These are phyloP conservation scores for Erodium maritimum DNA, from an alignment of 345 rosid species.

Conservation along the genomic window DNA sequence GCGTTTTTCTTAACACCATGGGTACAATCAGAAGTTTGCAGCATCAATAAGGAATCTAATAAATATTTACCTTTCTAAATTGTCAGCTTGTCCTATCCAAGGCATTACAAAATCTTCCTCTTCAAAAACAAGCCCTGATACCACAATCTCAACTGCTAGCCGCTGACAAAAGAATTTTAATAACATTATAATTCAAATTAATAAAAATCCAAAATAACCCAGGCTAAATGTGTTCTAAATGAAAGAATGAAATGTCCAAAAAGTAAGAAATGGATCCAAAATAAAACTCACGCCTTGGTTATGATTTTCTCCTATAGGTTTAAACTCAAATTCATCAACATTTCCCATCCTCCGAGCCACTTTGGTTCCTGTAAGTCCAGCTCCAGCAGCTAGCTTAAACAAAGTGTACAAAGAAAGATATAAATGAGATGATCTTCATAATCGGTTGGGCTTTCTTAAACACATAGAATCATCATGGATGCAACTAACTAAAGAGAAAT, in stretches of 20 bases:
- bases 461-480: background rate
- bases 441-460: too few relatives aligned
- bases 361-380: constrained; percentile 89
- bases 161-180: constrained; percentile 37
- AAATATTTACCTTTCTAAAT: constrained; percentile 60
- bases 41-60: background rate
- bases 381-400: constrained; percentile 76
- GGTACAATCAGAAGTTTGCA: constrained; percentile 7
- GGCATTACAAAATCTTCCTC: constrained; percentile 73
- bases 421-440: too few relatives aligned
- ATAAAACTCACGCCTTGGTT: constrained; percentile 57
- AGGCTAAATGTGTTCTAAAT: background rate
- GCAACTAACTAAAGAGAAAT: background rate
- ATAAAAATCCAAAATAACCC: constrained; percentile 2
- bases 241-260: background rate
- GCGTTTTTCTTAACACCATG: too few relatives aligned
- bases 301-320: constrained; percentile 68
- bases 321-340: constrained; percentile 86
- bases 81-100: constrained; percentile 75
- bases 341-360: constrained; percentile 83
- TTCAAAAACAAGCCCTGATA: constrained; percentile 66
- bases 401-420: constrained; percentile 6
- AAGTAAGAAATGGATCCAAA: background rate
- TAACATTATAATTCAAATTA: constrained; percentile 16
- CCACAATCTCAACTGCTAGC: constrained; percentile 75